Evolutionary conservation across 2,329 filamentous ascomycete species (phyloP), one percentile per base, ranked within the genome.

Genomic region (Fusarium guadeloupense): DNA sequence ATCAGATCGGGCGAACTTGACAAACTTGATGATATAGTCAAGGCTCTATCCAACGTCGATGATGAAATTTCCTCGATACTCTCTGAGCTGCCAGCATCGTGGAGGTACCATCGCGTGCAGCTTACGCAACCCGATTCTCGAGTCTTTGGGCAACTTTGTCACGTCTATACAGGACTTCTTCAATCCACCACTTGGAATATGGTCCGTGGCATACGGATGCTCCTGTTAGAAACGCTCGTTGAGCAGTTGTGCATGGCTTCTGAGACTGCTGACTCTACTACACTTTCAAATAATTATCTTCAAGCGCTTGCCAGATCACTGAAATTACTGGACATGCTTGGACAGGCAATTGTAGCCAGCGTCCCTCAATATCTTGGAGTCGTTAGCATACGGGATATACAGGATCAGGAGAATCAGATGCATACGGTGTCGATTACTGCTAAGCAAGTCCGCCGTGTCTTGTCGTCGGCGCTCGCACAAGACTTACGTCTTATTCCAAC

Each of bases 321-420:
- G 48, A 69, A 68, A 28, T 59, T 77, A 49, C 70, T 83, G 25
- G 71, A 75, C 44, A 72, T 72, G 43, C 71, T 82, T 21, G 72
- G 77, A 46, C 71, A 76, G 37, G 77, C 76, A 23, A 76, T 83
- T 40, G 70, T 78, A 34, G 79, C 80, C 38, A 82, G 76, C 45
- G 76, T 82, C 3, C 81, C 81, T 1, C 81, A 83, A 62, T 77
- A 82, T 61, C 79, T 82, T 37, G 81, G 80, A 26, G 71, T 82
- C n/a, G 73, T 83, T 40, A 78, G 74, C 53, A 74, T 77, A 10
- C 70, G 70, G 42, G 77, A 78, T 56, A 70, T 75, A 16, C 69
- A 66, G 37, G 66, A 70, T 23, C 37, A 57, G 30, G 57, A 62
- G 25, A 47, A 30, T 42, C 60, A 43, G 54, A 66, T 45, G 23